Percentiles rank a stretch among this genome's conserved stretches.
These are phyloP conservation scores for Tetrahymena malaccensis DNA, from an alignment of 73 alveolate genomes.

Conservation along the genomic window DNA sequence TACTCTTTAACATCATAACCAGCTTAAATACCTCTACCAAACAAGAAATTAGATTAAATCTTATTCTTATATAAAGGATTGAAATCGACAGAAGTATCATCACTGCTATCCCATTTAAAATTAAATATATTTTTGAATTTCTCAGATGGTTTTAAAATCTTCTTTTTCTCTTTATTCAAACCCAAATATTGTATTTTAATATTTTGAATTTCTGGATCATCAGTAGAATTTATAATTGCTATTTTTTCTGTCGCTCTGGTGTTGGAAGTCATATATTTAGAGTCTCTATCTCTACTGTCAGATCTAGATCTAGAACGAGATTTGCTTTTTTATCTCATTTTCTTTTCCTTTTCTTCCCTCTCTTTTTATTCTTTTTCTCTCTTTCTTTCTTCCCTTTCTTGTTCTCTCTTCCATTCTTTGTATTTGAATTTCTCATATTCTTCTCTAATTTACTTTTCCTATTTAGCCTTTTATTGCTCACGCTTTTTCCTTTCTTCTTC, in stretches of 20 bases:
- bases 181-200: constrained; percentile 51
- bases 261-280: constrained; percentile 26
- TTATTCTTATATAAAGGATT: constrained; percentile 50
- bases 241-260: constrained; percentile 30
- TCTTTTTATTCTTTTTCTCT: constrained; percentile 8
- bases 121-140: constrained; percentile 59
- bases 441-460: background rate
- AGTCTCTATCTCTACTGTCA: constrained; percentile 18
- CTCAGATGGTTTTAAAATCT: constrained; percentile 60
- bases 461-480: background rate
- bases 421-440: background rate
- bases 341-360: constrained; percentile 5
- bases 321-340: background rate
- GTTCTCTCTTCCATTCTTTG: background rate
- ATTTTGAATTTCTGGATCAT: constrained; percentile 14
- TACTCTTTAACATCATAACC: constrained; percentile 30
- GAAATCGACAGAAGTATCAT: constrained; percentile 70
- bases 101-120: constrained; percentile 70
- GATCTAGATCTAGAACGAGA: constrained; percentile 32
- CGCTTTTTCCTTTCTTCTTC: background rate
- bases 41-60: constrained; percentile 37
- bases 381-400: constrained; percentile 13
- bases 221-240: constrained; percentile 15
- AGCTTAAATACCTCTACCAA: constrained; percentile 52
- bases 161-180: constrained; percentile 46